phyloP scores from a whole-genome alignment of 768 basidiomycete genomes.

The Rhizopogon salebrosus region DNA sequence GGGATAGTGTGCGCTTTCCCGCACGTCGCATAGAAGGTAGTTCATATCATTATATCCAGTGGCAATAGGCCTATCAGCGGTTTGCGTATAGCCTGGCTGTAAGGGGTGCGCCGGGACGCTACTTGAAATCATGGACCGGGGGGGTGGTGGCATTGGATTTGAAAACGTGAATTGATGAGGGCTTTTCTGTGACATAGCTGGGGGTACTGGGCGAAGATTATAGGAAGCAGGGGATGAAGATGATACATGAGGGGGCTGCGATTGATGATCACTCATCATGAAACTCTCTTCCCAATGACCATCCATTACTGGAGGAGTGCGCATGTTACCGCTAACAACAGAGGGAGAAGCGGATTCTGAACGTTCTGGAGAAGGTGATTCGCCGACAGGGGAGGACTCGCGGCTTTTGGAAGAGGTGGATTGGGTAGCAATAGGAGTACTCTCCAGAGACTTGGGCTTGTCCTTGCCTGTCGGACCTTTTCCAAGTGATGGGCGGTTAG shows the following conservation, averaged over 20 bases:
- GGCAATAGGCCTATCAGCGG: slow-evolving; percentile 45
- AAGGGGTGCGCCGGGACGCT: slow-evolving; percentile 33
- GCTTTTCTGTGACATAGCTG: slow-evolving; percentile 41
- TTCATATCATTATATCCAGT: slow-evolving; percentile 42
- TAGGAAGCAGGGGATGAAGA: slow-evolving; percentile 39
- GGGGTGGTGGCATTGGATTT: slow-evolving; percentile 33
- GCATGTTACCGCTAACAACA: slow-evolving; percentile 24
- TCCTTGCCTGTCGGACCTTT: slow-evolving; percentile 88
- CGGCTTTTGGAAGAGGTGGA: slow-evolving; percentile 45
- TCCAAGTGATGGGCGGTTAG: slow-evolving; percentile 66
- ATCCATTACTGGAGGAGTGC: slow-evolving; percentile 45
- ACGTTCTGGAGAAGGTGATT: slow-evolving; percentile 40
- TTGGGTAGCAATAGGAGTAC: slow-evolving; percentile 20
- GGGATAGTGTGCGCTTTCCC: slow-evolving; percentile 45
- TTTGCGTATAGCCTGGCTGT: slow-evolving; percentile 40
- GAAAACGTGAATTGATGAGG: slow-evolving; percentile 39
- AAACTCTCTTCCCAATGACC: slow-evolving; percentile 54
- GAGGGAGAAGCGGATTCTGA: slow-evolving; percentile 32
- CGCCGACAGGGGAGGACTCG: slow-evolving; percentile 61
- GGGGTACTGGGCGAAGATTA: slow-evolving; percentile 38
- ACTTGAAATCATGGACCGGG: slow-evolving; percentile 38
- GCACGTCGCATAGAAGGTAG: slow-evolving; percentile 42
- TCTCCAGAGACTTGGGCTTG: slow-evolving; percentile 55
- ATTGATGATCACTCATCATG: slow-evolving; percentile 43
- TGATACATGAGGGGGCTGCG: slow-evolving; percentile 28